These are phyloP conservation scores for Blastobotrys attinorum DNA, from an alignment of 805 yeast genomes.

Conservation along the genomic window DNA sequence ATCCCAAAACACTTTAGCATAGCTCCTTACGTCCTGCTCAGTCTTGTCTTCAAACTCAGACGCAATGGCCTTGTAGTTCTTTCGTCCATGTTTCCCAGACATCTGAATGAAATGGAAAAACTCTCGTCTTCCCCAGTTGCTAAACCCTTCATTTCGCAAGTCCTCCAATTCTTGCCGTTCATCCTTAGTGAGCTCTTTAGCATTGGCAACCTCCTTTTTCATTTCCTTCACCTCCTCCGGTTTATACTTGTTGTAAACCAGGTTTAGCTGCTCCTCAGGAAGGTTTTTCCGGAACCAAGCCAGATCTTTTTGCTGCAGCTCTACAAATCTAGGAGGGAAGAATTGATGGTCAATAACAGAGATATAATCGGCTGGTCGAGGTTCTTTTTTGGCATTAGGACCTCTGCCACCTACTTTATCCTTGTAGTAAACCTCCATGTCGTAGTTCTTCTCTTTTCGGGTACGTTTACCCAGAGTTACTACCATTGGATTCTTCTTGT, in stretches of 20 bases:
- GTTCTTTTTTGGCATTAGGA: slow-evolving; percentile 37
- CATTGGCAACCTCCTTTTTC: slow-evolving; percentile 64
- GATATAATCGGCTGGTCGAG: slow-evolving; percentile 70
- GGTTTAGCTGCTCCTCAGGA: slow-evolving; percentile 27
- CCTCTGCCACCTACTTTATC: slow-evolving; percentile 43
- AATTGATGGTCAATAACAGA: slow-evolving; percentile 87
- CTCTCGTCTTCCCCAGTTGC: slow-evolving; percentile 82
- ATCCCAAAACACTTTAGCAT: slow-evolving; percentile 76
- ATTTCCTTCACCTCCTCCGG: slow-evolving; percentile 38
- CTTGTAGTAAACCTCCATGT: slow-evolving; percentile 79
- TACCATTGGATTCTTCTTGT: slow-evolving; percentile 40
- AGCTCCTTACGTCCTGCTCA: slow-evolving; percentile 67
- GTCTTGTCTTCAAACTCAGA: slow-evolving; percentile 77
- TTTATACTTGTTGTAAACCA: slow-evolving; percentile 7
- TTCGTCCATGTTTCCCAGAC: slow-evolving; percentile 74
- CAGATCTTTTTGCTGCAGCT: slow-evolving; percentile 73
- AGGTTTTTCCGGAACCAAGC: slow-evolving; percentile 61
- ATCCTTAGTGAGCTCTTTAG: slow-evolving; percentile 68
- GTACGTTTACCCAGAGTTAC: slow-evolving; percentile 41
- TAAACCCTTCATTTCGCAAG: slow-evolving; percentile 58
- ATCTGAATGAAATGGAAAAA: slow-evolving; percentile 72
- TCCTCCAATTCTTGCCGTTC: slow-evolving; percentile 65
- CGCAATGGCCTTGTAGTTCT: slow-evolving; percentile 61
- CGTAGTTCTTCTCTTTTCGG: slow-evolving; percentile 49
- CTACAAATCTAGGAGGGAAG: slow-evolving; percentile 66